Conservation (phyloP, 371 early-diverging fungal genomes). For the Mortierella sp. region DNA sequence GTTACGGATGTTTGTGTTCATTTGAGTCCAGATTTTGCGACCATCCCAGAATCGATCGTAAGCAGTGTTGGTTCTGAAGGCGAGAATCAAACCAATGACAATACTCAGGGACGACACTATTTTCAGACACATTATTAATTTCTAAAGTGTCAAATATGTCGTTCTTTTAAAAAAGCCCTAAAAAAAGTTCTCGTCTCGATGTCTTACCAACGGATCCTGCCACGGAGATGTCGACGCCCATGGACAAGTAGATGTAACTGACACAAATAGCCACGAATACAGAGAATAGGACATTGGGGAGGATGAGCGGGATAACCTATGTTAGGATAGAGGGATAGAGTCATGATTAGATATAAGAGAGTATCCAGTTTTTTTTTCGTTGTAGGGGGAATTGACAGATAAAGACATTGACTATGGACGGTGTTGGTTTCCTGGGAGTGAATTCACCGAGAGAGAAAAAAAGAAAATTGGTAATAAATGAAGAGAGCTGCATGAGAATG, state of each 20-base stretch:
- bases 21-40: conserved; percentile 72
- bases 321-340: background rate
- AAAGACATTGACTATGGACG: background rate
- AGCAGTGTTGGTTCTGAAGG: conserved; percentile 84
- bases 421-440: background rate
- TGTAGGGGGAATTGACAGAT: background rate
- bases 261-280: conserved; percentile 46
- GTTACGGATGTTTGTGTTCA: conserved; percentile 70
- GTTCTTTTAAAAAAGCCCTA: background rate
- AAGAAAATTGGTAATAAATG: background rate
- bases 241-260: conserved; percentile 38
- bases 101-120: conserved; percentile 70
- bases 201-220: conserved; percentile 41
- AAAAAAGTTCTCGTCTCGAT: background rate
- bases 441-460: background rate
- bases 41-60: conserved; percentile 87
- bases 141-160: background rate
- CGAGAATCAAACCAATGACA: conserved; percentile 77
- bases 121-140: background rate
- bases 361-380: background rate
- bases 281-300: conserved; percentile 50
- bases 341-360: background rate
- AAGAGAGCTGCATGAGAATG: background rate
- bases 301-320: conserved; percentile 54
- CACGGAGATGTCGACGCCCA: conserved; percentile 29